Base-by-base conservation (phyloP, 352 stramenopile species). In the Phytophthora meadii region DNA sequence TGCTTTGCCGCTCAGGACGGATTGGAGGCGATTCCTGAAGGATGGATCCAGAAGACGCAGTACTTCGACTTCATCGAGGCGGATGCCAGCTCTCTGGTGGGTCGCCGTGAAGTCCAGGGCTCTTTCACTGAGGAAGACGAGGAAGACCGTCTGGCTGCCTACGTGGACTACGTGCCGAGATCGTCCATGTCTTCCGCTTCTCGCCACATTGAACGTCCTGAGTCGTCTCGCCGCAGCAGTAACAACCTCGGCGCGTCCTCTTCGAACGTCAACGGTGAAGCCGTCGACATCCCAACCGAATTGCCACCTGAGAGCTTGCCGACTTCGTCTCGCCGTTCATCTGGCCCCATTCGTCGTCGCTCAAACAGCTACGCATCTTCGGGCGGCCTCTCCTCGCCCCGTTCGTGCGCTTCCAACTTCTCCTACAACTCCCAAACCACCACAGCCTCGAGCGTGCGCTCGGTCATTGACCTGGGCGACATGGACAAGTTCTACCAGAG, bases 31-130 rank as follows among this genome's bases (percentile, higher is more conserved):
- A 88, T 93, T 47, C 85, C 85, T 0, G 80, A 89, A 25, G 77
- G 78, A 11, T 93, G 85, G 85, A 77, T 92, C 62, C 76, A 82
- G 58, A 93, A 93, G 70, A 93, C 85, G 8, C 85, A 87, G 50
- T 92, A 90, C 67, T 93, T 87, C 45, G 82, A 93, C 59, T 86
- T 88, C 52, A 83, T 93, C n/a, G 82, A 93, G 54, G 78, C 82
- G 8, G 85, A 93, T 46, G 72, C 83, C n/a, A 82, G 82, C 54
- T 75, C 82, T 56, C 62, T 93, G 32, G 77, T 93, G 3, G 72
- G 75, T 15, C 81, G 84, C 14, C 82, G 85, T 36, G 85, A 93
- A 46, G 69, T 89, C 19, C 82, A 90, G 61, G 72, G 74, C 15
- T 83, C 76, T 11, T 81, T 84, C 25, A 81, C 80, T 0, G 76